These are phyloP conservation scores for Tricholoma terreum DNA, from an alignment of 768 basidiomycete genomes.

Conservation along the genomic window DNA sequence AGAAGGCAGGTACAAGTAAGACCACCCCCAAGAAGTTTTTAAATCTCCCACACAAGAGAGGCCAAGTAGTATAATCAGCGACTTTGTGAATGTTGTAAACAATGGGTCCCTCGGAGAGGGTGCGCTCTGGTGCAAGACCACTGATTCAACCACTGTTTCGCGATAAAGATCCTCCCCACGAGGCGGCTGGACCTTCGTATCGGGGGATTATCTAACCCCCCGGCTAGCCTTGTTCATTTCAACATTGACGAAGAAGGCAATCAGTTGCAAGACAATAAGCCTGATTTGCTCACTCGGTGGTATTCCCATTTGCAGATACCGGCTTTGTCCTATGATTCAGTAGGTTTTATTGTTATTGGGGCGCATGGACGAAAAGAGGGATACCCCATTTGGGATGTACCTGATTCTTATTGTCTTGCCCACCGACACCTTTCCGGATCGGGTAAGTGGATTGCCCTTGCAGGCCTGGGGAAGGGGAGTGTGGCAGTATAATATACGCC, in stretches of 20 bases:
- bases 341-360: slow-evolving; percentile 21
- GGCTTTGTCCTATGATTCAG: slow-evolving; percentile 22
- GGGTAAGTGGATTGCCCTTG: slow-evolving; percentile 16
- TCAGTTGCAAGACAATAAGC: slow-evolving; percentile 8
- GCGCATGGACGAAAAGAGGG: slow-evolving; percentile 12
- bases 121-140: slow-evolving; percentile 23
- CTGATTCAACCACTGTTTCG: slow-evolving; percentile 13
- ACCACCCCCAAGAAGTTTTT: slow-evolving; percentile 16
- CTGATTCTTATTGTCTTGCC: slow-evolving; percentile 40
- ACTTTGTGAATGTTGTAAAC: slow-evolving; percentile 18
- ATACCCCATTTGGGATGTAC: slow-evolving; percentile 28
- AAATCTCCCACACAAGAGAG: slow-evolving; percentile 27
- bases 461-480: neutral
- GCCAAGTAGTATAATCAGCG: slow-evolving; percentile 21
- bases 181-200: slow-evolving; percentile 28
- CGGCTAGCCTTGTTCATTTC: slow-evolving; percentile 32
- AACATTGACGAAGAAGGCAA: slow-evolving; percentile 31
- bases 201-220: slow-evolving; percentile 24
- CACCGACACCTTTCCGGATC: slow-evolving; percentile 13
- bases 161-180: slow-evolving; percentile 35
- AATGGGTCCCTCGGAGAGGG: slow-evolving; percentile 27
- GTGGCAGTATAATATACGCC: neutral
- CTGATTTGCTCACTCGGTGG: slow-evolving; percentile 4
- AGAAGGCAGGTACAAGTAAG: neutral
- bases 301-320: slow-evolving; percentile 14